Evolutionary conservation across 2,329 filamentous ascomycete genomes (phyloP).

Genomic region (Ambrosiella cleistominuta): DNA sequence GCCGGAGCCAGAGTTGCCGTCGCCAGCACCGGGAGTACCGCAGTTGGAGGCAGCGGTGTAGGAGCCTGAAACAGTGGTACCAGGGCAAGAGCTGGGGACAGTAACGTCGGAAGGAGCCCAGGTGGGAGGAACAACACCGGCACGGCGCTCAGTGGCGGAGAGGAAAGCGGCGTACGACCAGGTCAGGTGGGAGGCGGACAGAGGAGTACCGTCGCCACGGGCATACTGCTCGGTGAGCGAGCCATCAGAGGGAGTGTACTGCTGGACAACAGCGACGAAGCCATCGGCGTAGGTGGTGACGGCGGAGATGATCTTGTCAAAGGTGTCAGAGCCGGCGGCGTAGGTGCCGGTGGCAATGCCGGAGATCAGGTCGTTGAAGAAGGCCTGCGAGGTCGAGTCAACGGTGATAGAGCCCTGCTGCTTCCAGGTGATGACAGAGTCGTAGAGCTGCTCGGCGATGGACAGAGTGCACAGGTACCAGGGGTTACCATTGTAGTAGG

Average conservation of each 20-base stretch:
- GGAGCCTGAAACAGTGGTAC: slow-evolving; percentile 28
- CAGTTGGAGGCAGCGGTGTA: slow-evolving; percentile 26
- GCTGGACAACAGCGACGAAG: slow-evolving; percentile 43
- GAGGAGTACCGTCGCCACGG: slow-evolving; percentile 31
- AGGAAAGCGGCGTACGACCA: slow-evolving; percentile 60
- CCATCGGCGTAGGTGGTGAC: slow-evolving; percentile 40
- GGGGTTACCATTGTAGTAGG: slow-evolving; percentile 62
- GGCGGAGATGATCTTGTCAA: slow-evolving; percentile 37
- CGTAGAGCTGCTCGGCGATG: slow-evolving; percentile 65
- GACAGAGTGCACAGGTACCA: slow-evolving; percentile 66
- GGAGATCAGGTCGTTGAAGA: slow-evolving; percentile 51
- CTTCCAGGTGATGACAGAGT: slow-evolving; percentile 57
- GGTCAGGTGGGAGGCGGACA: slow-evolving; percentile 50
- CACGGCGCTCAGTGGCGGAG: slow-evolving; percentile 40
- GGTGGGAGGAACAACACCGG: slow-evolving; percentile 34
- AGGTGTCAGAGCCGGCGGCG: slow-evolving; percentile 27
- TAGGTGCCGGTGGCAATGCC: slow-evolving; percentile 46
- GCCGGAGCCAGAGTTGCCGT: slow-evolving; percentile 12
- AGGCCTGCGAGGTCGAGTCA: slow-evolving; percentile 44
- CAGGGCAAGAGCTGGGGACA: slow-evolving; percentile 31
- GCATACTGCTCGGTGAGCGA: slow-evolving; percentile 50
- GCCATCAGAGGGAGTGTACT: slow-evolving; percentile 45
- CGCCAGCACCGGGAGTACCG: slow-evolving; percentile 15
- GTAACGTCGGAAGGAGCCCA: slow-evolving; percentile 33
- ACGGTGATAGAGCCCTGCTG: slow-evolving; percentile 44